A percentile compares a stretch with the other conserved stretches of the same genome.
Evolutionary conservation across 176 grass and related monocot species (phyloP).

Genomic region (Triticum timopheevii): DNA sequence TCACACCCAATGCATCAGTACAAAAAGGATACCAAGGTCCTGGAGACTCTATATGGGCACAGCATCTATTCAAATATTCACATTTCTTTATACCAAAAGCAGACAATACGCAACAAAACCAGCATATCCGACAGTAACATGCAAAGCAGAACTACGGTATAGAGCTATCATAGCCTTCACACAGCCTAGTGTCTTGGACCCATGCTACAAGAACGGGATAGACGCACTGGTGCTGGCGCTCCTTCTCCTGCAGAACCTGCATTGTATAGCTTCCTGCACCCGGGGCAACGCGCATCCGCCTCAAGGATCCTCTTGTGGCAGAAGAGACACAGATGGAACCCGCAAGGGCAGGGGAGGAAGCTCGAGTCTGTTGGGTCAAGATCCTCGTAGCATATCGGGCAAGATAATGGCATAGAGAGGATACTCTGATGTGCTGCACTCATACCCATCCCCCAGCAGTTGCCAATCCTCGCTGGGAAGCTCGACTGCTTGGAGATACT

Average conservation of each 20-base stretch:
- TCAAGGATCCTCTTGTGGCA: conserved; percentile 92
- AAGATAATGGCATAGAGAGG: conserved; percentile 56
- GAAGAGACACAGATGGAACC: conserved; percentile 90
- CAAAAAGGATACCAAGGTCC: conserved; percentile 15
- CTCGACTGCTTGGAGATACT: conserved; percentile 78
- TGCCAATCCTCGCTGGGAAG: conserved; percentile 51
- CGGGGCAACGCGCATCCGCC: conserved; percentile 85
- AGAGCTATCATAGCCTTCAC: conserved; percentile 29
- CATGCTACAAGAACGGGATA: conserved; percentile 85
- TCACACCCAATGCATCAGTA: conserved; percentile 38
- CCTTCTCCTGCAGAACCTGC: conserved; percentile 28
- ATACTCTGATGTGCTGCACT: conserved; percentile 36
- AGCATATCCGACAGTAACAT: conserved; percentile 39
- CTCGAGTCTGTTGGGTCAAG: conserved; percentile 83
- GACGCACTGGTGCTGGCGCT: not conserved
- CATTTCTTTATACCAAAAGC: conserved; percentile 66
- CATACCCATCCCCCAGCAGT: conserved; percentile 41
- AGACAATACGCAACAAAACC: conserved; percentile 27
- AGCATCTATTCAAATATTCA: conserved; percentile 71
- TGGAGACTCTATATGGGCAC: conserved; percentile 46
- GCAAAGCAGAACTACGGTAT: conserved; percentile 35
- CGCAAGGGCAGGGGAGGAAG: conserved; percentile 86
- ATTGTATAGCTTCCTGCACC: conserved; percentile 89
- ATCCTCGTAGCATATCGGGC: conserved; percentile 92
- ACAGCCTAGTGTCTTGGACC: conserved; percentile 72